Evolutionary conservation across 345 rosid species (phyloP).

Genomic region (Garcia nutans): DNA sequence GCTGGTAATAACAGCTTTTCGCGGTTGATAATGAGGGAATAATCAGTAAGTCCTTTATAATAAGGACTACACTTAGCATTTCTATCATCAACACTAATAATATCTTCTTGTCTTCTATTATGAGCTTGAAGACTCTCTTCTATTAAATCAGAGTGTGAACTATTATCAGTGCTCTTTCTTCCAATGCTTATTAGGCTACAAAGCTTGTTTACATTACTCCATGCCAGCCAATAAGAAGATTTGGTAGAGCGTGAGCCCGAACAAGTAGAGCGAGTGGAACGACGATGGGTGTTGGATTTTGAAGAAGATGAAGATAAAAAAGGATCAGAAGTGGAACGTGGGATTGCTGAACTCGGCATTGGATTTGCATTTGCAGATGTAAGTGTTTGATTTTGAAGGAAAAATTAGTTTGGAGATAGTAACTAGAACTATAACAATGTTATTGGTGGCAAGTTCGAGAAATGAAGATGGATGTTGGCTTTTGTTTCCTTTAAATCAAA

Average conservation of each 20-base stretch:
- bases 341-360: conserved; percentile 33
- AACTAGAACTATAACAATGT: background rate
- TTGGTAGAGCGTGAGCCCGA: conserved; percentile 10
- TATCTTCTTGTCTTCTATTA: conserved; percentile 32
- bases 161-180: conserved; percentile 13
- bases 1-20: conserved; percentile 10
- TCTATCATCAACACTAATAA: conserved; percentile 4
- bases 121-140: conserved; percentile 48
- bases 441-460: background rate
- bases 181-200: conserved; percentile 17
- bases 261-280: conserved; percentile 17
- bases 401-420: background rate
- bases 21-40: conserved; percentile 33
- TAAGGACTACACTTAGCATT: conserved; percentile 52
- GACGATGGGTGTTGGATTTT: background rate
- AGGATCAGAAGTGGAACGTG: conserved; percentile 29
- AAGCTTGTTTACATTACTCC: conserved; percentile 34
- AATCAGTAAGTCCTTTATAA: conserved; percentile 50
- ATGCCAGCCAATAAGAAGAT: conserved; percentile 29
- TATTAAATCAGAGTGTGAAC: conserved; percentile 39
- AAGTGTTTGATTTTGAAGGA: background rate
- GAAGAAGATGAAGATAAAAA: conserved; percentile 6
- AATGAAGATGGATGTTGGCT: background rate
- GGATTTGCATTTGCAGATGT: conserved; percentile 17
- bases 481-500: too few relatives aligned